A percentile compares a stretch with the other conserved stretches of the same genome.
These are phyloP conservation scores for Sporothrix luriei DNA, from an alignment of 2,329 filamentous ascomycete species.

Conservation along the genomic window DNA sequence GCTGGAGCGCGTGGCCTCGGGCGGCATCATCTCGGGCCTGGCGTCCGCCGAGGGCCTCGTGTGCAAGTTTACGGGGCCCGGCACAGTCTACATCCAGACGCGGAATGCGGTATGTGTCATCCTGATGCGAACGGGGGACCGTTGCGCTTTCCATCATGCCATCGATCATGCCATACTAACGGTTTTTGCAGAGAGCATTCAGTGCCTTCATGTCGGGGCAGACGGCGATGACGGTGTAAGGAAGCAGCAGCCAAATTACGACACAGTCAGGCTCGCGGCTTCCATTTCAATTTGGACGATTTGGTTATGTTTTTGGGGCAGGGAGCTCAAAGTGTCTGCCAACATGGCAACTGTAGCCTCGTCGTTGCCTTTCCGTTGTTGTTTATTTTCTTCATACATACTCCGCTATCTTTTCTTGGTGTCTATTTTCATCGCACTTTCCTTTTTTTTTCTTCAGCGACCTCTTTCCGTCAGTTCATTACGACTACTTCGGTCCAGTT, in stretches of 20 bases:
- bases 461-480: background rate
- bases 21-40: constrained; percentile 87
- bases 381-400: background rate
- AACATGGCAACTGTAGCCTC: background rate
- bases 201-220: constrained; percentile 56
- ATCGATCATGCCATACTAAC: background rate
- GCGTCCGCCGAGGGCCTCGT: constrained; percentile 84
- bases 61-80: constrained; percentile 91
- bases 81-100: constrained; percentile 90
- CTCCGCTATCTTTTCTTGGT: background rate
- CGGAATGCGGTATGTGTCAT: constrained; percentile 68
- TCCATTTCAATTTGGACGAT: background rate
- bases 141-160: no score
- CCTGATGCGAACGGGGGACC: background rate
- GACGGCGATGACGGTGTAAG: constrained; percentile 41
- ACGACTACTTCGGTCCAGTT: background rate
- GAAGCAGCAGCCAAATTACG: background rate
- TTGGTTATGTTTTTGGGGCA: background rate
- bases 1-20: constrained; percentile 85
- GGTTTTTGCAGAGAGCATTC: constrained; percentile 53
- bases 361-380: background rate
- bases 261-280: background rate
- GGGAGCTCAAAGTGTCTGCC: background rate
- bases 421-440: background rate
- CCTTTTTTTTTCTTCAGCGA: background rate